A percentile compares a stretch with the other conserved stretches of the same genome.
phyloP scores from a whole-genome alignment of 371 early-diverging fungal species.

The Apophysomyces sp. region DNA sequence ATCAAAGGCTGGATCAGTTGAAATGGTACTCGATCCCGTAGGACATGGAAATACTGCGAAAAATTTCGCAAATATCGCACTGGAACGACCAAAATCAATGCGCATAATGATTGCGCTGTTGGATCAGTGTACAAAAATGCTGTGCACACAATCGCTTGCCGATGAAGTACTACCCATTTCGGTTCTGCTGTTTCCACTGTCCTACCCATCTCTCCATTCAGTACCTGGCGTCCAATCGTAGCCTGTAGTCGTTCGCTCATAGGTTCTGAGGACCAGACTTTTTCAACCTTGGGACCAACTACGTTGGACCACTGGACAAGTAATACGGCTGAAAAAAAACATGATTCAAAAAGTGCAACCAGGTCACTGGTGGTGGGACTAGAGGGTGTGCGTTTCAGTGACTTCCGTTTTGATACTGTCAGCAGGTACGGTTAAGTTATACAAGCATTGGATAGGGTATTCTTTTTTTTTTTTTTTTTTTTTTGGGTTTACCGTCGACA shows the following conservation, averaged over 20 bases:
- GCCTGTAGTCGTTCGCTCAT: slow-evolving; percentile 28
- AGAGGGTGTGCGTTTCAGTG: not conserved
- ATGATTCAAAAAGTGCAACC: slow-evolving; percentile 45
- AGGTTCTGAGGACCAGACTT: slow-evolving; percentile 40
- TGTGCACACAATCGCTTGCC: slow-evolving; percentile 41
- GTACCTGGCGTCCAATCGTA: slow-evolving; percentile 55
- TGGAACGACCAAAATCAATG: slow-evolving; percentile 56
- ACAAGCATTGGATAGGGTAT: not conserved
- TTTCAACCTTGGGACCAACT: slow-evolving; percentile 61
- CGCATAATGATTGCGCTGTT: slow-evolving; percentile 25
- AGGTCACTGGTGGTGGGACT: not conserved
- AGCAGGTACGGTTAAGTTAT: not conserved
- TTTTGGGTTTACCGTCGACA: slow-evolving; percentile 30
- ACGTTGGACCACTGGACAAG: slow-evolving; percentile 63
- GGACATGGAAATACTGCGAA: slow-evolving; percentile 49
- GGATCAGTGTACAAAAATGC: slow-evolving; percentile 43
- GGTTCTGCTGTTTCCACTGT: slow-evolving; percentile 39
- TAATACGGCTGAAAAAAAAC: slow-evolving; percentile 57
- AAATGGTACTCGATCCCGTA: slow-evolving; percentile 53
- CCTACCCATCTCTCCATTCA: slow-evolving; percentile 60
- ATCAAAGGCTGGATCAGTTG: slow-evolving; percentile 45
- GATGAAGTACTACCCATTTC: slow-evolving; percentile 57
- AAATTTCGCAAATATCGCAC: slow-evolving; percentile 53
- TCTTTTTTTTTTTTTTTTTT: not conserved
- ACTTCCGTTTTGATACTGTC: not conserved